A percentile compares a stretch with the other conserved stretches of the same genome.
Conservation (phyloP, 345 rosid species). For the Litchi chinensis region DNA sequence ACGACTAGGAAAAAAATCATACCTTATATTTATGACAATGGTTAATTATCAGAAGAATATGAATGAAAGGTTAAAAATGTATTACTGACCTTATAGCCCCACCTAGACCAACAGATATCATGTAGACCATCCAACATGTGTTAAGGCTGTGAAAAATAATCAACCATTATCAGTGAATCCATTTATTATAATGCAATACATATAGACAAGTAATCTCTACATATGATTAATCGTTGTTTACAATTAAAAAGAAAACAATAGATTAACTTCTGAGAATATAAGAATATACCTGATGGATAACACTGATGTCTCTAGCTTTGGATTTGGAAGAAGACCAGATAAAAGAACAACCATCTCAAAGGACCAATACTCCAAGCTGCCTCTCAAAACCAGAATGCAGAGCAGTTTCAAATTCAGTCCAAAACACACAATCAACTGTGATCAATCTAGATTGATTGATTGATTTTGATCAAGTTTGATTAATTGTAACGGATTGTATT, state of each 20-base stretch:
- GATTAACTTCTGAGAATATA: neutral
- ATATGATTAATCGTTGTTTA: neutral
- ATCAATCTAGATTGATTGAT: neutral
- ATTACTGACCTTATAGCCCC: conserved; percentile 59
- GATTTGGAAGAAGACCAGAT: conserved; percentile 50
- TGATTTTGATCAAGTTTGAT: no score
- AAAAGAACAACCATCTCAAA: conserved; percentile 48
- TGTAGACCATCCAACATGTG: conserved; percentile 65
- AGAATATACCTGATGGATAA: conserved; percentile 39
- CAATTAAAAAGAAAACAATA: no score
- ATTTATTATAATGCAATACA: neutral
- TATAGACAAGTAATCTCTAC: neutral
- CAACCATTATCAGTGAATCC: neutral
- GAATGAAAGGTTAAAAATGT: no score
- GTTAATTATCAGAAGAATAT: no score
- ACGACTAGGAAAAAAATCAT: no score
- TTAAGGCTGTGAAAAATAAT: conserved; percentile 48
- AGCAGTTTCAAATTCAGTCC: neutral
- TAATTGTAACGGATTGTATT: no score
- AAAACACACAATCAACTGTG: neutral
- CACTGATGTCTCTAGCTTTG: conserved; percentile 50
- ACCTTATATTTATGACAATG: no score
- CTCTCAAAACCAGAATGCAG: neutral
- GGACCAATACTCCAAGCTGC: conserved; percentile 49
- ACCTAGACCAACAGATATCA: conserved; percentile 71